Percentiles rank a stretch among this genome's conserved stretches.
These are phyloP conservation scores for Colletotrichum graminicola DNA, from an alignment of 2,329 filamentous ascomycete species.

Conservation along the genomic window DNA sequence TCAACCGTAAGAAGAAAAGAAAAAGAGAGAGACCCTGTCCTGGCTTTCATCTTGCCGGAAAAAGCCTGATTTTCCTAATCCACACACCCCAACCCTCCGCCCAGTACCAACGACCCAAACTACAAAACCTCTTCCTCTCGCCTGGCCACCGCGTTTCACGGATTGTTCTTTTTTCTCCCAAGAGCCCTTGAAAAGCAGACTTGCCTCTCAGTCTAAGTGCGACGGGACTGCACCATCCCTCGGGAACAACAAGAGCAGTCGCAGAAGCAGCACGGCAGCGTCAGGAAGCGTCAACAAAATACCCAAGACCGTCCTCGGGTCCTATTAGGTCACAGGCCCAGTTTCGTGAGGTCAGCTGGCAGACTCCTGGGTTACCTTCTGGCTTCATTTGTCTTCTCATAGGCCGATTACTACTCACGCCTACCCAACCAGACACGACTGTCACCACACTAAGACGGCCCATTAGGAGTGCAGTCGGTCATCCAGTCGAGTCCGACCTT, in stretches of 20 bases:
- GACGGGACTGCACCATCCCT: not conserved
- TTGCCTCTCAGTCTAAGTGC: slow-evolving; percentile 9
- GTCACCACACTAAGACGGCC: slow-evolving; percentile 22
- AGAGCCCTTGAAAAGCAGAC: slow-evolving; percentile 29
- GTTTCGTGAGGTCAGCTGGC: slow-evolving; percentile 40
- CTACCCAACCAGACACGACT: slow-evolving; percentile 32
- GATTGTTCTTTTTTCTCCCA: slow-evolving; percentile 6
- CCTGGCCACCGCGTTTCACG: slow-evolving; percentile 20
- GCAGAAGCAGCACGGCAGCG: slow-evolving; percentile 1
- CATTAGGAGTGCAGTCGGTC: slow-evolving; percentile 1
- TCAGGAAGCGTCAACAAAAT: slow-evolving; percentile 14
- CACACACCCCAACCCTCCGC: slow-evolving; percentile 22
- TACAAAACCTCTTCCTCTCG: slow-evolving; percentile 37
- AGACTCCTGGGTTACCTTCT: slow-evolving; percentile 15
- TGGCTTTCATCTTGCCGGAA: slow-evolving; percentile 16
- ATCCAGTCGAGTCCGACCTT: slow-evolving; percentile 19
- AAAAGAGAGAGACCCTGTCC: slow-evolving; percentile 33
- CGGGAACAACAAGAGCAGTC: not conserved
- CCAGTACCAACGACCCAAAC: slow-evolving; percentile 23
- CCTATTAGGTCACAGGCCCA: slow-evolving; percentile 35
- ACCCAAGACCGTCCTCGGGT: slow-evolving; percentile 20
- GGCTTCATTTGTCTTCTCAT: slow-evolving; percentile 31
- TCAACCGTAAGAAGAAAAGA: slow-evolving; percentile 3
- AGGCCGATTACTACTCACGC: slow-evolving; percentile 29
- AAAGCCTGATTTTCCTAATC: slow-evolving; percentile 38